Percentiles rank a stretch among this genome's conserved stretches.
These are phyloP conservation scores for Arthroderma sp. DNA, from an alignment of 2,329 filamentous ascomycete genomes.

Conservation along the genomic window DNA sequence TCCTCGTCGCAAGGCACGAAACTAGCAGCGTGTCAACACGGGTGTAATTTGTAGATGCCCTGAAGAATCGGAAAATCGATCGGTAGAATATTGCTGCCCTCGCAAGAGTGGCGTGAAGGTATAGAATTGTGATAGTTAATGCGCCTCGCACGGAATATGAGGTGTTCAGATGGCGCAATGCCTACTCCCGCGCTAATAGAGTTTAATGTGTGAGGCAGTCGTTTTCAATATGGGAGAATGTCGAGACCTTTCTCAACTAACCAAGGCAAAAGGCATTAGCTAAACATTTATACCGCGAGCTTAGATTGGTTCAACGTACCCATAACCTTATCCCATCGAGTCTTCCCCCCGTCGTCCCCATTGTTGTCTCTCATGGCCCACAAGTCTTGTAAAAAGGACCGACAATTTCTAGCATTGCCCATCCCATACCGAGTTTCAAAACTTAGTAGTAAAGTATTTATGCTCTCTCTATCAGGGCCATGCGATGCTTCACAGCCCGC, in stretches of 20 bases:
- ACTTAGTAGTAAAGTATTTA: constrained; percentile 41
- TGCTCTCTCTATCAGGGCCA: constrained; percentile 40
- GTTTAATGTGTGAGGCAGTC: not conserved
- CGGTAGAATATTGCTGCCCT: too few relatives aligned
- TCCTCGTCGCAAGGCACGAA: too few relatives aligned
- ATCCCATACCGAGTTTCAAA: constrained; percentile 50
- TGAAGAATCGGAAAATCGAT: too few relatives aligned
- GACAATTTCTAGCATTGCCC: constrained; percentile 52
- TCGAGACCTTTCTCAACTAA: constrained; percentile 15
- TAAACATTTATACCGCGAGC: not conserved
- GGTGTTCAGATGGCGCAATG: too few relatives aligned
- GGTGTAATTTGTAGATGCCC: too few relatives aligned
- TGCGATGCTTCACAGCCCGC: constrained; percentile 48
- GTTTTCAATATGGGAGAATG: constrained; percentile 13
- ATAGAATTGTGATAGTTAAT: too few relatives aligned
- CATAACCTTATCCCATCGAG: constrained; percentile 17
- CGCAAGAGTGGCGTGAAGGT: too few relatives aligned
- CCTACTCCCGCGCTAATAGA: too few relatives aligned
- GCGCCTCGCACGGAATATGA: too few relatives aligned
- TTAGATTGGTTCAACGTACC: constrained; percentile 9
- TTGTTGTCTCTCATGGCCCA: constrained; percentile 31
- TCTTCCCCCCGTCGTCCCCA: constrained; percentile 12
- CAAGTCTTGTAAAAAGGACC: constrained; percentile 50
- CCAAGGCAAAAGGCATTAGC: not conserved
- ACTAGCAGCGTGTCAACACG: too few relatives aligned